A percentile compares a stretch with the other conserved stretches of the same genome.
These are phyloP conservation scores for Adansonia gregorii DNA, from an alignment of 441 rosid species.

Conservation along the genomic window DNA sequence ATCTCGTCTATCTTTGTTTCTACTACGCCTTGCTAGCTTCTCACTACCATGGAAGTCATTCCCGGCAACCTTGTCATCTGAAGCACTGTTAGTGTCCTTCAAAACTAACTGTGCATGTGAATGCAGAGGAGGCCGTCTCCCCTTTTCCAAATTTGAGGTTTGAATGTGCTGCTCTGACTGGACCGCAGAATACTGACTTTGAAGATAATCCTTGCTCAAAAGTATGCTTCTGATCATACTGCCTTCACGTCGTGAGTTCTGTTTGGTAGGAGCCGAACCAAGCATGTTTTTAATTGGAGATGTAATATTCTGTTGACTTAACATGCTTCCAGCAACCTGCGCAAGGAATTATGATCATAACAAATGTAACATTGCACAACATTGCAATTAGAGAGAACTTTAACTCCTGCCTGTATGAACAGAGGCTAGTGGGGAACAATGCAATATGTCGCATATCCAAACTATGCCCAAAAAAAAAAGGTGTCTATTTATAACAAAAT, in stretches of 20 bases:
- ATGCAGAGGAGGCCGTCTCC: conserved; percentile 53
- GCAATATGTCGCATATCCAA: not conserved
- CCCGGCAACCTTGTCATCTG: conserved; percentile 54
- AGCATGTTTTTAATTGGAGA: conserved; percentile 40
- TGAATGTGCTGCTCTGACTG: conserved; percentile 55
- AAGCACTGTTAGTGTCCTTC: conserved; percentile 54
- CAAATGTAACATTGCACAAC: conserved; percentile 8
- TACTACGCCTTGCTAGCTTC: conserved; percentile 59
- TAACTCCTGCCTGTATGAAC: not conserved
- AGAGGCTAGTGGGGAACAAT: not conserved
- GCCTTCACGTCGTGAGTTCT: conserved; percentile 55
- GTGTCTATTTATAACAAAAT: not conserved
- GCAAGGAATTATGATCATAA: conserved; percentile 19
- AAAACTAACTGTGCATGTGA: conserved; percentile 40
- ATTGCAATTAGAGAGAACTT: not conserved
- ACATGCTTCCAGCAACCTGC: conserved; percentile 38
- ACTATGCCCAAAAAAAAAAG: not conserved
- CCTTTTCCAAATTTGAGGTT: conserved; percentile 47
- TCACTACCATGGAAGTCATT: conserved; percentile 49
- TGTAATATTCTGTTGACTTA: conserved; percentile 37
- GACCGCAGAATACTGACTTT: conserved; percentile 41
- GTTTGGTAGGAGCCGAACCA: conserved; percentile 40
- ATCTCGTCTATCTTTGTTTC: conserved; percentile 73
- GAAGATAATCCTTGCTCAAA: conserved; percentile 53
- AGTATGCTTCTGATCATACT: conserved; percentile 56